phyloP scores from a whole-genome alignment of 768 basidiomycete genomes.

The Russula sp. region DNA sequence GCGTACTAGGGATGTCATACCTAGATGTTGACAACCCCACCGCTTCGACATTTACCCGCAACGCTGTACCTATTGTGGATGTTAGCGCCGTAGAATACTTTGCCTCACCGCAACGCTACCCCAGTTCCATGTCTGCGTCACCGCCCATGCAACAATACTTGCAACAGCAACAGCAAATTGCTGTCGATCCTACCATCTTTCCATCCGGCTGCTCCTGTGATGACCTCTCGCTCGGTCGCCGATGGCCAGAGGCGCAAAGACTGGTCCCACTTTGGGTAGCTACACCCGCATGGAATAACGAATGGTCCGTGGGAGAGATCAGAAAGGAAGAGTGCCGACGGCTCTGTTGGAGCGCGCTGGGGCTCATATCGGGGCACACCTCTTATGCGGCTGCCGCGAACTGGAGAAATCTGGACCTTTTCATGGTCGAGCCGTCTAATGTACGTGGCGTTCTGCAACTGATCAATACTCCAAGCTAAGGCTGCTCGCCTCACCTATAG shows the following conservation, averaged over 20 bases:
- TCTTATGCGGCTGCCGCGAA: conserved; percentile 48
- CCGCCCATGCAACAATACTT: background rate
- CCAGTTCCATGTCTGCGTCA: background rate
- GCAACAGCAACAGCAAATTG: background rate
- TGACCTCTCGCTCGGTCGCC: conserved; percentile 44
- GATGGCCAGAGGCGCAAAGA: conserved; percentile 46
- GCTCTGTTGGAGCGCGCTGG: conserved; percentile 66
- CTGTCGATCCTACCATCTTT: background rate
- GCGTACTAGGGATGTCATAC: conserved; percentile 49
- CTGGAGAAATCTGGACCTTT: conserved; percentile 38
- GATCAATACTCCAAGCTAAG: background rate
- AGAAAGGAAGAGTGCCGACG: conserved; percentile 66
- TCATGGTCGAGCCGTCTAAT: conserved; percentile 59
- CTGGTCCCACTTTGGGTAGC: conserved; percentile 57
- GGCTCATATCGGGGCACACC: conserved; percentile 57
- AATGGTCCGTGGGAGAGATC: conserved; percentile 58
- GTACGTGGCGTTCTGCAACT: conserved; percentile 36
- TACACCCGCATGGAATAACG: conserved; percentile 57
- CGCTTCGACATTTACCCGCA: conserved; percentile 16
- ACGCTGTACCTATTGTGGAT: conserved; percentile 9
- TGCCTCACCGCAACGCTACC: background rate
- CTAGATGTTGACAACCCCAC: conserved; percentile 50
- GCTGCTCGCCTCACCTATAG: conserved; percentile 31
- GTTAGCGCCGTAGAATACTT: conserved; percentile 1
- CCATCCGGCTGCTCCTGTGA: conserved; percentile 38